Evolutionary conservation across 2,329 filamentous ascomycete genomes (phyloP), one percentile per base, ranked within the genome.

Genomic region (Dactylellina haptotyla): DNA sequence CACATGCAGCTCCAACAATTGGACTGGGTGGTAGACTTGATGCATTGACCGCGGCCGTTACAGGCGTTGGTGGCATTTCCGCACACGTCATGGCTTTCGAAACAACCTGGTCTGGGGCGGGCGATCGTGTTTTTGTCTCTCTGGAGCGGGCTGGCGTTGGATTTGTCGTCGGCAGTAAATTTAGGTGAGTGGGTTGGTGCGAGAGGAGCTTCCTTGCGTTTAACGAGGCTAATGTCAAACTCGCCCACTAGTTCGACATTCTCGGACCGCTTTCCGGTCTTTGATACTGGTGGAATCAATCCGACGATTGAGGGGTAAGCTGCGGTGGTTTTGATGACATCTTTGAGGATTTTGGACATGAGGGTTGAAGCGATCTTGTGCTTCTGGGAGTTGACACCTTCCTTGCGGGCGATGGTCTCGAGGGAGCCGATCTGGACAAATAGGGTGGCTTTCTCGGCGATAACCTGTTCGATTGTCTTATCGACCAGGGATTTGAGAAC

Each of bases 1-100:
- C 95, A 99, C 75, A 84, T 83, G 84, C 95, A 99, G 66, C 86
- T 84, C 80, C 89, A 98, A 86, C 94, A 98, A 32, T 82, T 82
- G 81, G 78, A 78, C 79, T 61, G 80, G 79, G 12, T 82, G 80
- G 43, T 82, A 82, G 76, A 93, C 79, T 89, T 90, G 76, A 85
- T 83, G 83, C 95, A 98, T 26, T 81, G 79, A 50, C 95, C 95
- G 81, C 95, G 93, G 62, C 90, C 88, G 12, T 90, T 92, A 85
- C 95, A 99, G 79, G 87, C 88, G 77, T 87, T 86, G 1, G 95
- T 99, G 41, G 83, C 84, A 66, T 85, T 84, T 54, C 85, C 82
- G 82, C 94, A 98, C 66, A 85, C 83, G 41, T 88, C 87, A 77
- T 88, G 82, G 1, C 88, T 89, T 58, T 84, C 80, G 84, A 96